These are phyloP conservation scores for Geosmithia flava DNA, from an alignment of 2,329 filamentous ascomycete genomes.

Conservation along the genomic window DNA sequence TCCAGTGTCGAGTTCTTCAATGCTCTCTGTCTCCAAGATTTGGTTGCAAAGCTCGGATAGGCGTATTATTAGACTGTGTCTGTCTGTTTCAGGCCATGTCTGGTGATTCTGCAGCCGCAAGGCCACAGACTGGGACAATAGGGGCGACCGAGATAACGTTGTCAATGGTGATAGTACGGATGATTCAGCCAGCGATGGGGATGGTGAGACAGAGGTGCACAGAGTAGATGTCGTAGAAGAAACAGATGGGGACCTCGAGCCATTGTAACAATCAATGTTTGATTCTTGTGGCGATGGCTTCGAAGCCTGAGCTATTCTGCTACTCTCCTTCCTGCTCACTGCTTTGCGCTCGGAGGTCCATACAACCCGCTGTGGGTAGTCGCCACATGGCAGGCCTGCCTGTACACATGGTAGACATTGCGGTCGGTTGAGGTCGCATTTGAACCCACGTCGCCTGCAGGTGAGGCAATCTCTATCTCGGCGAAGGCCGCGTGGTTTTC, in stretches of 20 bases:
- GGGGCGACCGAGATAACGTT: too few relatives aligned
- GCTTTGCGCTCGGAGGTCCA: background rate
- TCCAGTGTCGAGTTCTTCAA: background rate
- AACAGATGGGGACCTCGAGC: too few relatives aligned
- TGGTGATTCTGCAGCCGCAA: background rate
- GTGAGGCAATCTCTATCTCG: slow-evolving; percentile 2
- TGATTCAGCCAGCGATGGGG: too few relatives aligned
- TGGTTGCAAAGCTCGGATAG: background rate
- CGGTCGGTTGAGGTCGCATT: slow-evolving; percentile 1
- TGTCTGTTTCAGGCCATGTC: background rate
- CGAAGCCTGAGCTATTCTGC: background rate
- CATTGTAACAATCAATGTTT: background rate
- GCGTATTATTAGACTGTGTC: background rate
- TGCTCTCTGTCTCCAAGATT: background rate
- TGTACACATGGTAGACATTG: slow-evolving; percentile 1
- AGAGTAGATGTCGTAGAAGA: too few relatives aligned
- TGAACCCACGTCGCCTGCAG: slow-evolving; percentile 1
- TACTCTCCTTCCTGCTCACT: background rate
- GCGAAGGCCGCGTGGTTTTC: slow-evolving; percentile 1
- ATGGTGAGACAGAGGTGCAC: too few relatives aligned
- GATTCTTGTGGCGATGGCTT: background rate
- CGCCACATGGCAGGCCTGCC: background rate
- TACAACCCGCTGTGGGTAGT: background rate
- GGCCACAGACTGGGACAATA: background rate
- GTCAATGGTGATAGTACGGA: background rate